Evolutionary conservation across 2,329 filamentous ascomycete species (phyloP), one percentile per base, ranked within the genome.

Genomic region (Diatrype stigma): DNA sequence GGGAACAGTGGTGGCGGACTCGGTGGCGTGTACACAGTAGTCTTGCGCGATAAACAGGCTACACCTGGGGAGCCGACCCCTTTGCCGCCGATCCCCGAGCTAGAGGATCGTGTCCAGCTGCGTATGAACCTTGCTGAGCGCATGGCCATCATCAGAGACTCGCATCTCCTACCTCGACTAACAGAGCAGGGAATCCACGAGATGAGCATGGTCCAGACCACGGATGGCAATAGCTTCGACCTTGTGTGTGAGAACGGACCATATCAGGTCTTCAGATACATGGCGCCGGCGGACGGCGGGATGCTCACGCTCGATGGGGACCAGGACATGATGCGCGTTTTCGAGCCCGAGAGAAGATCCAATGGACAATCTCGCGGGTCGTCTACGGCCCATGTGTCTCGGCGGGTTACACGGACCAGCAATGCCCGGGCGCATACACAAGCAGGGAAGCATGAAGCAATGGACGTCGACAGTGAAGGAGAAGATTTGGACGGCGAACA

Each of bases 21-120:
- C 4, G 47, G 47, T 12, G 47, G 47, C n/a, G 28, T 42, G 40
- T 48, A 48, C 23, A 48, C 47, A 2, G 17, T 48, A n/a, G 4
- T 48, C 6, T n/a, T 34, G n/a, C 22, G 37, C 16, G 37, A 11
- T 17, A 11, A 14, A 12, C 10, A 16, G 17, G 37, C 2, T 16
- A 17, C 37, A 5, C n/a, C 37, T 14, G 37, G 11, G 17, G 37
- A 21, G 12, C 17, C 37, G 37, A 19, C 16, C 37, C 10, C 6
- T 12, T 17, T 40, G 7, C 37, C 37, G 16, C 6, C 19, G 40
- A n/a, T 44, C 40, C 40, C 40, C 40, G 21, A 23, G 40, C 14
- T 44, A 12, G 21, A 44, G 6, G 40, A 44, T 19, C 40, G 40
- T 21, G 40, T 44, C 1, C 10, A 44, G 8, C 21, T 44, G 40